phyloP scores from a whole-genome alignment of 352 stramenopile species.

The Albugo laibachii region DNA sequence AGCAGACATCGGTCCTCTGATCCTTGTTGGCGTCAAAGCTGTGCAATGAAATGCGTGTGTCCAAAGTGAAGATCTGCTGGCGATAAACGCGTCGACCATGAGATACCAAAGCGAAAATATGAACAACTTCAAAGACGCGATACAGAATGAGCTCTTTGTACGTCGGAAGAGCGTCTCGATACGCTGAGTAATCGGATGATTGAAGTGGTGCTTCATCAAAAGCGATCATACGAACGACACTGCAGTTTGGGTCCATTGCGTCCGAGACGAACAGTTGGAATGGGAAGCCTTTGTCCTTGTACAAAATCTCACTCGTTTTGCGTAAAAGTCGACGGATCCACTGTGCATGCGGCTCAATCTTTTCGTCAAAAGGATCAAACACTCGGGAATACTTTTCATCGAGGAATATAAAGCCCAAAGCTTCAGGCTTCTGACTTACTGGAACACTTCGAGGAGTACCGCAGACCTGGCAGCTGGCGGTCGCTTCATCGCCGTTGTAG shows the following conservation, averaged over 20 bases:
- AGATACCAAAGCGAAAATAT: conserved; percentile 94
- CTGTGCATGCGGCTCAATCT: conserved; percentile 48
- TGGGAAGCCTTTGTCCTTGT: conserved; percentile 65
- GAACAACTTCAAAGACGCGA: conserved; percentile 77
- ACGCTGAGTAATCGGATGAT: too few relatives aligned
- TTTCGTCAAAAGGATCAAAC: conserved; percentile 66
- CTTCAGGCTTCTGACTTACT: conserved; percentile 4
- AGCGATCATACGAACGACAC: conserved; percentile 30
- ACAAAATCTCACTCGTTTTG: conserved; percentile 32
- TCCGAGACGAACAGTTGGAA: conserved; percentile 57
- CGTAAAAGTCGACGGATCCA: conserved; percentile 62
- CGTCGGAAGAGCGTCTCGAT: conserved; percentile 17
- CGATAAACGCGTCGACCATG: conserved; percentile 91
- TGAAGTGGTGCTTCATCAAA: conserved; percentile 27
- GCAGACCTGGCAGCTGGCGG: conserved; percentile 60
- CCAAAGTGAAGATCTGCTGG: conserved; percentile 94
- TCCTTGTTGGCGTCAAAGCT: conserved; percentile 62
- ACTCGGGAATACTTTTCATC: conserved; percentile 33
- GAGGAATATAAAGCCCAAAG: conserved; percentile 36
- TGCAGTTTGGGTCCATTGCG: conserved; percentile 21
- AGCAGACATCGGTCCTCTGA: conserved; percentile 6
- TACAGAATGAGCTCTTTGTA: conserved; percentile 98
- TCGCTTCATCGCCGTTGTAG: conserved; percentile 69
- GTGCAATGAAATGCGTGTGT: conserved; percentile 85
- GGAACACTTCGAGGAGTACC: conserved; percentile 20